Evolutionary conservation across 2,329 filamentous ascomycete species (phyloP).

Genomic region (Bipolaris cookei): DNA sequence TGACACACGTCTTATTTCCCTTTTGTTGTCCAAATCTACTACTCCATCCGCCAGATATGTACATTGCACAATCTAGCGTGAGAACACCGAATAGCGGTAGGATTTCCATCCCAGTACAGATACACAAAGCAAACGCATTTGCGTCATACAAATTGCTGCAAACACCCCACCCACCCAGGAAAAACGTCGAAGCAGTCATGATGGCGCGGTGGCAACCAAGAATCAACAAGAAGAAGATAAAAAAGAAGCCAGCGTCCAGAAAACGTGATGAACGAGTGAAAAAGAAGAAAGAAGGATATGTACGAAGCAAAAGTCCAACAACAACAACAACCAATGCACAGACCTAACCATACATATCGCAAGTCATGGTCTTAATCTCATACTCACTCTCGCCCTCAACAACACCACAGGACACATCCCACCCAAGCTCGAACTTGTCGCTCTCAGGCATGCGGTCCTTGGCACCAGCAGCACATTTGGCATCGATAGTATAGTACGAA

Average conservation of each 20-base stretch:
- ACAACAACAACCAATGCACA: background rate
- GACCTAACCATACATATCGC: constrained; percentile 32
- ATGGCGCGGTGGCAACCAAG: background rate
- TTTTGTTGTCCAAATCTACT: too few species aligned
- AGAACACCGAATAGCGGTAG: too few species aligned
- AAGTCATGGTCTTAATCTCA: constrained; percentile 49
- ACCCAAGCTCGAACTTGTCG: constrained; percentile 51
- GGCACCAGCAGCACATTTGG: constrained; percentile 45
- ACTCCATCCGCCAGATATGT: too few species aligned
- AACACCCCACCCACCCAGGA: too few species aligned
- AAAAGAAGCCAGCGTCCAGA: constrained; percentile 12
- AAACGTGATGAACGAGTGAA: constrained; percentile 19
- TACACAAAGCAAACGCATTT: too few species aligned
- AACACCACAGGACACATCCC: constrained; percentile 47
- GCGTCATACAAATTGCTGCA: too few species aligned
- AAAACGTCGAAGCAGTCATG: background rate
- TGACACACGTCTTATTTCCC: too few species aligned
- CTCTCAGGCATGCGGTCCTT: constrained; percentile 31
- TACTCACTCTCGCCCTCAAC: constrained; percentile 54
- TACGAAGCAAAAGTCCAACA: constrained; percentile 5
- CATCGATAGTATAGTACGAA: constrained; percentile 49
- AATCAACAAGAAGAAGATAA: background rate
- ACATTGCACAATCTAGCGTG: too few species aligned
- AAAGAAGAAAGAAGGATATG: constrained; percentile 9
- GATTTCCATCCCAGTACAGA: too few species aligned